Base-by-base conservation (phyloP, 257 asterid genomes). In the Solanum chaucha region DNA sequence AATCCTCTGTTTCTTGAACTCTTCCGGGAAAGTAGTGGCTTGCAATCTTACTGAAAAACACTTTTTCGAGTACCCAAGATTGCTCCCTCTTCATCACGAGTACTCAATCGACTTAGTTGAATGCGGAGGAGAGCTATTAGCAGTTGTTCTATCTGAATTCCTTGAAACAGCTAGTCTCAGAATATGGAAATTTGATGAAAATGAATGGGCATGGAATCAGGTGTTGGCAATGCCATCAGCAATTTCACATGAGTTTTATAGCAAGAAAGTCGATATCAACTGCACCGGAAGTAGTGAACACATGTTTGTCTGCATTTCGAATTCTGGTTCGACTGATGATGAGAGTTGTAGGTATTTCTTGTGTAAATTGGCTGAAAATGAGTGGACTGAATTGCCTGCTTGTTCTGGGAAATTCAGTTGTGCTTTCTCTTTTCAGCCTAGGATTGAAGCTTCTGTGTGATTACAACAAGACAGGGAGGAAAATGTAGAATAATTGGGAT, bases 101-200 rank as follows among this genome's bases (percentile, higher is more conserved):
- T 94, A 95, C 88, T 94, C 99, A 6, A 93, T 97, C 83, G 99
- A 97, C 72, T 85, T 97, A 10, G 93, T 97, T 14, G 96, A 93
- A 92, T 87, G 90, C 35, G 90, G 88, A 46, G 98, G 98, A 8
- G 91, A 93, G 15, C 86, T 94, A 90, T 83, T 80, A 51, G 94
- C 90, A 11, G 95, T 94, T 17, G 72, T 94, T 85, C 93, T 97
- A 2, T 92, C 93, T 10, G 99, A 97, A 44, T 92, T 95, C 51
- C 90, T 97, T 3, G 98, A 97, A 86, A 93, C 89, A 34, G 94
- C 98, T 0, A 91, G 96, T 61, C 89, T 97, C 1, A 89, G 98
- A 41, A 92, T 95, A 3, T 97, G 99, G 99, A 87, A 40, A 26
- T 95, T 94, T 90, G 95, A 94, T 1, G 97, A 92, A 17, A 35